These are phyloP conservation scores for Saturnispora hagleri DNA, from an alignment of 805 yeast genomes.

Conservation along the genomic window DNA sequence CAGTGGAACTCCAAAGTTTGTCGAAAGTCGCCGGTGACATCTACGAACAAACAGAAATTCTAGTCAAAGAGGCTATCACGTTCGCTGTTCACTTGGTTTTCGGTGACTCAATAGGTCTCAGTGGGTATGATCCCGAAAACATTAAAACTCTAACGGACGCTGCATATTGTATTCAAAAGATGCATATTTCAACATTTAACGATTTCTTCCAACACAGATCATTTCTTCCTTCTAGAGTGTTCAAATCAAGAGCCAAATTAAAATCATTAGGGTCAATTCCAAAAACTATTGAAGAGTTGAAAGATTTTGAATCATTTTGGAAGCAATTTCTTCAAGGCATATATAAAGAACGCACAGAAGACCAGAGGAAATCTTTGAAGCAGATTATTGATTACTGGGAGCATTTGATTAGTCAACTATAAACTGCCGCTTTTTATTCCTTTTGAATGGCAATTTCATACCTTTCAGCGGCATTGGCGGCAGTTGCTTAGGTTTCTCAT, in stretches of 20 bases:
- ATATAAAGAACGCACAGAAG: constrained; percentile 29
- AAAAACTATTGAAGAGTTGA: constrained; percentile 19
- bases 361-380: constrained; percentile 27
- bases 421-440: background rate
- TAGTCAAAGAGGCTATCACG: constrained; percentile 40
- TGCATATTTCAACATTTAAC: constrained; percentile 50
- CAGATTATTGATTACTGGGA: constrained; percentile 17
- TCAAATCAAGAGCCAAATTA: constrained; percentile 17
- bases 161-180: constrained; percentile 33
- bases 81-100: constrained; percentile 43
- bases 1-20: background rate
- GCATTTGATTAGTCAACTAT: background rate
- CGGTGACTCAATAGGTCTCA: constrained; percentile 45
- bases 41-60: constrained; percentile 30
- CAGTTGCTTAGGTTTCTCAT: background rate
- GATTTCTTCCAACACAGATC: constrained; percentile 31
- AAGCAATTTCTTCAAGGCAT: constrained; percentile 32
- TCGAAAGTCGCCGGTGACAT: constrained; percentile 16
- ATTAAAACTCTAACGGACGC: constrained; percentile 35
- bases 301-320: constrained; percentile 47
- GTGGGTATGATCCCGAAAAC: constrained; percentile 37
- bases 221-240: constrained; percentile 15
- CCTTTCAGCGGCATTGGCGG: background rate
- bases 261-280: constrained; percentile 24
- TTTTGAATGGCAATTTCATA: background rate